phyloP scores from a whole-genome alignment of 768 basidiomycete genomes.

The Ramaria rubella region DNA sequence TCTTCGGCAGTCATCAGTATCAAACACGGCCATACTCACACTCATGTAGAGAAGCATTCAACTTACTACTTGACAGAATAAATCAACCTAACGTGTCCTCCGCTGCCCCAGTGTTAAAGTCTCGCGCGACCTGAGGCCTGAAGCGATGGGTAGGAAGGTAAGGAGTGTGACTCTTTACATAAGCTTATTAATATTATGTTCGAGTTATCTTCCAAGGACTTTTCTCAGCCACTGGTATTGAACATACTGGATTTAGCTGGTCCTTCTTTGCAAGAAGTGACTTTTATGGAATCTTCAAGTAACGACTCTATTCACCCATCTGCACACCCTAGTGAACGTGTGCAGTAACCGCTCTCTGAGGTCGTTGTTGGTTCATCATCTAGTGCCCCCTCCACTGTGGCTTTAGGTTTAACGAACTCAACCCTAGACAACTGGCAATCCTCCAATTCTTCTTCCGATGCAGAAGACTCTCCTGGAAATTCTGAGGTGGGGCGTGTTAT shows the following conservation, averaged over 20 bases:
- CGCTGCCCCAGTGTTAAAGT: too few species aligned
- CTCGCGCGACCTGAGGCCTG: too few species aligned
- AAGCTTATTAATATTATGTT: too few species aligned
- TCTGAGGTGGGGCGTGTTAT: constrained; percentile 73
- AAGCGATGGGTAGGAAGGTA: too few species aligned
- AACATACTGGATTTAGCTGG: constrained; percentile 4
- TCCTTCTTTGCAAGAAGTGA: background rate
- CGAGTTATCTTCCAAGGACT: constrained; percentile 53
- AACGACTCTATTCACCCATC: constrained; percentile 14
- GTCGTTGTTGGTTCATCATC: constrained; percentile 30
- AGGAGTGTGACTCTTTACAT: too few species aligned
- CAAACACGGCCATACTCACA: too few species aligned
- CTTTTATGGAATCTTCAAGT: constrained; percentile 13
- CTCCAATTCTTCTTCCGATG: constrained; percentile 21
- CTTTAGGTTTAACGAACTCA: constrained; percentile 2
- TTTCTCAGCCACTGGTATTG: constrained; percentile 45
- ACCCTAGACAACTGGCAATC: background rate
- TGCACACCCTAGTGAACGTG: constrained; percentile 38
- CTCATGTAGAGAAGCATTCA: too few species aligned
- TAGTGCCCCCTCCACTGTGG: constrained; percentile 7
- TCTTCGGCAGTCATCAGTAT: too few species aligned
- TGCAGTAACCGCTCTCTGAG: constrained; percentile 37
- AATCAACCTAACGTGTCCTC: too few species aligned
- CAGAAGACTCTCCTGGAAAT: constrained; percentile 20
- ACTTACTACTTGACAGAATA: too few species aligned